Evolutionary conservation across 140 eudicot genomes (phyloP).

Genomic region (Cichorium intybus): DNA sequence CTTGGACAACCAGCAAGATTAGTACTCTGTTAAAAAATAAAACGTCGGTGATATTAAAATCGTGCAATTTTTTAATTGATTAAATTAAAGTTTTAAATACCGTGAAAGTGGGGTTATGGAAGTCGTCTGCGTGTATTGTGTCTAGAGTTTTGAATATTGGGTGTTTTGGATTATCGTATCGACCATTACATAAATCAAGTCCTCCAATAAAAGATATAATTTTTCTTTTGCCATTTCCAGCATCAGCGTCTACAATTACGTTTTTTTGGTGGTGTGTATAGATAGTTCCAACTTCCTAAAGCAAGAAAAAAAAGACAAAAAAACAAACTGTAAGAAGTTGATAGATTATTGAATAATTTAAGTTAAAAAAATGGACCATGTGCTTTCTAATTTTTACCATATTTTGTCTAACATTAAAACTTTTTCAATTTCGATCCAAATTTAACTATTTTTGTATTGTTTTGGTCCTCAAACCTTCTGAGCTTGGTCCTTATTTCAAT

Average conservation of each 20-base stretch:
- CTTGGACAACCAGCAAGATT: slow-evolving; percentile 76
- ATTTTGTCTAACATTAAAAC: not conserved
- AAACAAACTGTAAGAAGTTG: not conserved
- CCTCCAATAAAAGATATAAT: slow-evolving; percentile 83
- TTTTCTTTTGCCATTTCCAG: slow-evolving; percentile 68
- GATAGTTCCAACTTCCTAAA: slow-evolving; percentile 48
- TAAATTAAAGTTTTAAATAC: slow-evolving; percentile 29
- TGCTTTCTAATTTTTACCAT: not conserved
- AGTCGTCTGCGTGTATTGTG: slow-evolving; percentile 76
- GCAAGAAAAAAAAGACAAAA: not conserved
- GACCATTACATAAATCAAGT: slow-evolving; percentile 84
- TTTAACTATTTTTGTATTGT: not conserved
- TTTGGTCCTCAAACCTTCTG: not conserved
- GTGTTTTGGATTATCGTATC: slow-evolving; percentile 90
- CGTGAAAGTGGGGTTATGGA: slow-evolving; percentile 74
- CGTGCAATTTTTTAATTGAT: not conserved
- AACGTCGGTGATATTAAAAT: not conserved
- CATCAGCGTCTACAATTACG: slow-evolving; percentile 89
- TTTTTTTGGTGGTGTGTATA: slow-evolving; percentile 96
- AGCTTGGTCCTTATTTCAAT: not conserved
- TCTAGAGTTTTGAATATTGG: slow-evolving; percentile 62
- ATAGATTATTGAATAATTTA: not conserved
- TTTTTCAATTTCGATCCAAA: not conserved
- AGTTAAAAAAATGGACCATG: not conserved
- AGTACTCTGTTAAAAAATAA: slow-evolving; percentile 52